Evolutionary conservation across 2,329 filamentous ascomycete genomes (phyloP), one percentile per base, ranked within the genome.

Genomic region (Fusarium begoniae): DNA sequence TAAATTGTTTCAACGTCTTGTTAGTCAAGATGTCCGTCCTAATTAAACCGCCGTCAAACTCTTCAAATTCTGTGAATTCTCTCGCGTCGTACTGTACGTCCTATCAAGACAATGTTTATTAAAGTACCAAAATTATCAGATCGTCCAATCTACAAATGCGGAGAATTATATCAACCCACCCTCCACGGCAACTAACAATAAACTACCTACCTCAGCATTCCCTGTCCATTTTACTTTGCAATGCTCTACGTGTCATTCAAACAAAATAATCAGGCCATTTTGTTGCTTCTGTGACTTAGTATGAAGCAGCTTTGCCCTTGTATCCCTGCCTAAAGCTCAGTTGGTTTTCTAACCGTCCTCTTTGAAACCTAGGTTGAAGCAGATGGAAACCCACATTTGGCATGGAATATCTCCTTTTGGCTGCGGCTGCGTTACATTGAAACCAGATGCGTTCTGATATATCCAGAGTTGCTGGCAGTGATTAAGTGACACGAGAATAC

Each of bases 351-450:
- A 62, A 43, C n/a, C 32, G 48, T 59, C 20, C 26, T 30, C 45
- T 44, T 59, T 69, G 71, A 74, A 74, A 74, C 67, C 53, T 41
- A 55, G 48, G 32, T 40, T 47, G 48, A 58, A 56, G 58, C 62
- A 54, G 43, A 66, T 50, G 40, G 51, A 50, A 70, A 32, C 48
- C 65, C 43, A 62, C 59, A 43, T 48, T 62, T 47, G 38, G 51
- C 40, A 35, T 35, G 14, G 32, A 15, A 35, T 53, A 56, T 69
- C 68, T 68, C 37, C 22, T 43, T 72, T 58, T 24, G 37, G 38
- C 26, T 45, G 2, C 40, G 30, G 44, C 35, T 40, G 30, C 32
- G n/a, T 60, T 44, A n/a, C 22, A 8, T 40, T 48, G 26, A 40
- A 44, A 58, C 51, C 18, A 37, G 24, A 38, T 59, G 53, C 30